Evolutionary conservation across 2,329 filamentous ascomycete species (phyloP).

Genomic region (Colletotrichum shisoi): DNA sequence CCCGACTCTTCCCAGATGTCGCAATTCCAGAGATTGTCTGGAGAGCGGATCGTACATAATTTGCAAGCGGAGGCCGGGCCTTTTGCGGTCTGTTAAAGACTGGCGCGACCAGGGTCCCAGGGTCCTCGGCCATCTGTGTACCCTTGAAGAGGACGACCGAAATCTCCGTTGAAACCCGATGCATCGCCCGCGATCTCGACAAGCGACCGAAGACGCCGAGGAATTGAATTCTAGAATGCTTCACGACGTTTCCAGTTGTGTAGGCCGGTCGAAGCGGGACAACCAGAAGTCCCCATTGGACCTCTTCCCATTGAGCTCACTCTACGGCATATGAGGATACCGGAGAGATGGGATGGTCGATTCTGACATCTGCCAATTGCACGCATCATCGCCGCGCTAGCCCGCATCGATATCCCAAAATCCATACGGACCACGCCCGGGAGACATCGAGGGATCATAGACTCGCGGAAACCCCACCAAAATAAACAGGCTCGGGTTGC

Average conservation of each 20-base stretch:
- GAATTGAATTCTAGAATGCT: not conserved
- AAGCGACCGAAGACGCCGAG: not conserved
- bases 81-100: constrained; percentile 27
- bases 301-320: not conserved
- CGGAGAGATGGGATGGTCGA: constrained; percentile 22
- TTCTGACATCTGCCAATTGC: constrained; percentile 33
- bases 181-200: constrained; percentile 15
- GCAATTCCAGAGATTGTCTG: not conserved
- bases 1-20: not conserved
- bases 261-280: constrained; percentile 11
- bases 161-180: constrained; percentile 36
- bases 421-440: constrained; percentile 11
- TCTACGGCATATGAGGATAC: not conserved
- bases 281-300: not conserved
- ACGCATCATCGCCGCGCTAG: constrained; percentile 35
- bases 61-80: constrained; percentile 21
- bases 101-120: constrained; percentile 16
- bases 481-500: constrained; percentile 28
- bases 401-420: constrained; percentile 33
- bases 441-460: constrained; percentile 39
- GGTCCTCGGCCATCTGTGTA: constrained; percentile 26
- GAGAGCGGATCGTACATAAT: constrained; percentile 15
- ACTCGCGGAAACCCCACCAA: constrained; percentile 36
- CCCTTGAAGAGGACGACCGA: constrained; percentile 27
- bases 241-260: not conserved